Base-by-base conservation (phyloP, 805 yeast genomes). In the Spathaspora gorwiae region DNA sequence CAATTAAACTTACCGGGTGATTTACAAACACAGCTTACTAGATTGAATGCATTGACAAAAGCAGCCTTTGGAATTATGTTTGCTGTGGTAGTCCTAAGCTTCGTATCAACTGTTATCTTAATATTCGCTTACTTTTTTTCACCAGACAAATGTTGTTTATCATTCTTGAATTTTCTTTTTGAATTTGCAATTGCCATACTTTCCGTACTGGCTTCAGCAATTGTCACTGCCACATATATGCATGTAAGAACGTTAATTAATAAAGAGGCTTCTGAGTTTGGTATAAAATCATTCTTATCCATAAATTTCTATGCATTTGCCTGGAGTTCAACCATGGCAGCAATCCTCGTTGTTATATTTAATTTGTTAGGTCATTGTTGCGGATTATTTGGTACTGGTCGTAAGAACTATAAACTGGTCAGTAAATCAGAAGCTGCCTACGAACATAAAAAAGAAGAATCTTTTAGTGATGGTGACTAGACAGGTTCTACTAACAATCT, bases 321-420 rank as follows among this genome's bases (percentile, higher is more conserved):
- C 7, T 87, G 92, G 94, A 80, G 79, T 11, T 73, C 82, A 1
- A 76, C 73, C 2, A 83, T 62, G 12, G 79, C 80, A 6, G 60
- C 67, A 8, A 52, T 63, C n/a, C 47, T 66, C 9, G 56, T 66
- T 27, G 46, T 61, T 14, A 35, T 66, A 13, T 55, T 70, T 50
- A 61, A 64, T 43, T 57, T 65, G 31, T 54, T 71, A 37, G 76
- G 75, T 12, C 73, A 70, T 51, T 69, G 72, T 49, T 65, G 69
- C 45, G 75, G 75, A 12, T 54, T 66, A 33, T 68, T 64, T 47
- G 60, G 62, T 33, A 55, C 64, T 2, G 60, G 64, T n/a, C 60
- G 64, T 45, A 57, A 48, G 39, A 59, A 54, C 40, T 65, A 59
- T 50, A 60, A 61, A 52, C 35, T 52, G 3, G 50, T 55, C n/a